Evolutionary conservation across 23 red algal species (phyloP), one percentile per base, ranked within the genome.

Genomic region (Gracilaria domingensis): DNA sequence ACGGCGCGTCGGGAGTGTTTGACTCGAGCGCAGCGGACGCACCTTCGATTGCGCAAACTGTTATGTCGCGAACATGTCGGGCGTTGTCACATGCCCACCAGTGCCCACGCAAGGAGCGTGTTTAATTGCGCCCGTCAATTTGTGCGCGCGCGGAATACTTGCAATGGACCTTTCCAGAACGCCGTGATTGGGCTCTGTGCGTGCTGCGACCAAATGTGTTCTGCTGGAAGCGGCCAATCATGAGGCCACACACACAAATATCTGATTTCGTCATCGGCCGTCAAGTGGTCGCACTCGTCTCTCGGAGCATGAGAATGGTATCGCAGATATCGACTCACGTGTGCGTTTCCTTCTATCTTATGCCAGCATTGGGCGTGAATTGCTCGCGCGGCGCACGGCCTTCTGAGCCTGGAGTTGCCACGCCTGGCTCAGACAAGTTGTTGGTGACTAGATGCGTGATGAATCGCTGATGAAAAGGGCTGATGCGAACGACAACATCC

Each of bases 111-210:
- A 26, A 32, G 24, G 21, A 32, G 25, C 28, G n/a, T 64, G 59
- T 32, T 64, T 24, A 64, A 64, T 64, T 64, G 59, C 59, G 59
- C 59, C 2, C 30, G 6, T 30, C 59, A 64, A 64, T 64, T 64
- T 26, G 32, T 6, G 18, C 6, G 24, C 2, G 28, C 24, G n/a
- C 0, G 32, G 18, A 8, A 30, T 32, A 64, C 0, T 64, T 64
- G 59, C 25, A 26, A 30, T 64, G 69, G 69, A 74, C 69, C 36
- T 74, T 74, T 74, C 69, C 69, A 74, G 69, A 64, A 55, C 51
- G 51, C 11, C 17, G 6, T 55, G 51, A 55, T 55, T 55, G 51
- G 51, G 51, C 51, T 55, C 7, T 5, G 56, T 30, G 25, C 24
- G 59, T 32, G 25, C 11, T 45, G 11, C 42, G 42, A 4, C n/a